Percentiles rank a stretch among this genome's conserved stretches.
phyloP scores from a whole-genome alignment of 257 asterid genomes.

The Parsonsia alboflavescens region DNA sequence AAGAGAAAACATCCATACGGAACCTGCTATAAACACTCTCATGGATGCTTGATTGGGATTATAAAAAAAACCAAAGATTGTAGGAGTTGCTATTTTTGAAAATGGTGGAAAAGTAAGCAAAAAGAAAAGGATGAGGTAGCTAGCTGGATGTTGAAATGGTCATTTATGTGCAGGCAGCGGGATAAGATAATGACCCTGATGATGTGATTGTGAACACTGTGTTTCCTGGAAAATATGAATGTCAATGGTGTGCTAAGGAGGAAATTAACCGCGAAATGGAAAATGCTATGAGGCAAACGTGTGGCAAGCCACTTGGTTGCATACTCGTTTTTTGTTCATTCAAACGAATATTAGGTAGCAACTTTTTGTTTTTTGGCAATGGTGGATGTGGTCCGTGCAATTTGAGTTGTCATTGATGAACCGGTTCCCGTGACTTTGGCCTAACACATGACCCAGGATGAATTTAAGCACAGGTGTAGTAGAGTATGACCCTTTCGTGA shows the following conservation, averaged over 20 bases:
- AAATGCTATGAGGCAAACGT: neutral
- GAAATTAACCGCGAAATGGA: neutral
- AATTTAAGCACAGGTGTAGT: too few relatives aligned
- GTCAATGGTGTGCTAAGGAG: neutral
- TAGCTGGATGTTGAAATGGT: neutral
- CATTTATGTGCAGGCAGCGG: neutral
- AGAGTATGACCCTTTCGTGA: too few relatives aligned
- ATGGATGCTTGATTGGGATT: neutral
- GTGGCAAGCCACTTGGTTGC: neutral
- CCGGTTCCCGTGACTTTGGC: slow-evolving; percentile 3
- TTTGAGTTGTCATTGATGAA: neutral
- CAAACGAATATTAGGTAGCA: neutral
- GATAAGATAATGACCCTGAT: neutral
- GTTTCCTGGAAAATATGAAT: neutral
- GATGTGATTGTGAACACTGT: neutral
- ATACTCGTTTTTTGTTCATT: neutral
- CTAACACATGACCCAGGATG: too few relatives aligned
- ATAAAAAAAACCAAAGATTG: neutral
- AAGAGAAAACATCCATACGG: too few relatives aligned
- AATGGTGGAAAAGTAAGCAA: neutral
- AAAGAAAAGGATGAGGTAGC: neutral
- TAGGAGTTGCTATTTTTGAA: neutral
- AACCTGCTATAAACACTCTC: too few relatives aligned
- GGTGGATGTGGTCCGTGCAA: neutral
- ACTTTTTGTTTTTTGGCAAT: neutral